Conservation (phyloP, 2,329 filamentous ascomycete species). For the Emmonsiellopsis sp. region DNA sequence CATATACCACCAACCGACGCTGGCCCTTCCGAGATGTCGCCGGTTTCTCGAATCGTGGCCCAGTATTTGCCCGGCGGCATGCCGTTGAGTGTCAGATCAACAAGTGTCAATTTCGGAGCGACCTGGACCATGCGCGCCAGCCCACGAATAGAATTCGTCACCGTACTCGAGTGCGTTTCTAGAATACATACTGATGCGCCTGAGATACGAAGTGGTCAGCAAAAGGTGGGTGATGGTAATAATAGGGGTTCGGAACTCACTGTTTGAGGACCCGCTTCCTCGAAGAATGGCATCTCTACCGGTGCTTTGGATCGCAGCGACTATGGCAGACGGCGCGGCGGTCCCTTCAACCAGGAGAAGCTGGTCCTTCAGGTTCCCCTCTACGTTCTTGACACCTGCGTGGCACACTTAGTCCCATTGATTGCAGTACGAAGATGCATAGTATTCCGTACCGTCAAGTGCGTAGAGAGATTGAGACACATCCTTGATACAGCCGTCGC, state of each 20-base stretch:
- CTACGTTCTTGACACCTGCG: slow-evolving; percentile 69
- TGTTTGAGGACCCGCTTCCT: slow-evolving; percentile 76
- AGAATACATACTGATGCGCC: slow-evolving; percentile 85
- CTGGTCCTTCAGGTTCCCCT: slow-evolving; percentile 74
- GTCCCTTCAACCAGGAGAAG: slow-evolving; percentile 79
- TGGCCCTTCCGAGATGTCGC: slow-evolving; percentile 79
- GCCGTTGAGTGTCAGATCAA: slow-evolving; percentile 81
- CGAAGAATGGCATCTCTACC: slow-evolving; percentile 91
- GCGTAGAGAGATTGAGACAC: slow-evolving; percentile 71
- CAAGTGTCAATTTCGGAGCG: slow-evolving; percentile 63
- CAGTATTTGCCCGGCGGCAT: slow-evolving; percentile 72
- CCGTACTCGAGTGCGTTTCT: slow-evolving; percentile 62
- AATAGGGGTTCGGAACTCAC: slow-evolving; percentile 36
- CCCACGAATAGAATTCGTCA: slow-evolving; percentile 65
- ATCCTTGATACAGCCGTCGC: slow-evolving; percentile 78
- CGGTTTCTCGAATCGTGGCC: slow-evolving; percentile 75
- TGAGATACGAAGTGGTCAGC: slow-evolving; percentile 17
- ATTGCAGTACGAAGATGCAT: neutral
- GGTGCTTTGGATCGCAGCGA: slow-evolving; percentile 77
- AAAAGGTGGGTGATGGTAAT: slow-evolving; percentile 2
- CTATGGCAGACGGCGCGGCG: slow-evolving; percentile 80
- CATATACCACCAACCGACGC: slow-evolving; percentile 76
- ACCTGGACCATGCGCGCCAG: slow-evolving; percentile 92
- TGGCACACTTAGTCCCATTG: neutral
- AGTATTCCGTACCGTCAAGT: slow-evolving; percentile 49